Percentiles rank a stretch among this genome's conserved stretches.
Evolutionary conservation across 371 early-diverging fungal species (phyloP).

Genomic region (Lichtheimia corymbifera): DNA sequence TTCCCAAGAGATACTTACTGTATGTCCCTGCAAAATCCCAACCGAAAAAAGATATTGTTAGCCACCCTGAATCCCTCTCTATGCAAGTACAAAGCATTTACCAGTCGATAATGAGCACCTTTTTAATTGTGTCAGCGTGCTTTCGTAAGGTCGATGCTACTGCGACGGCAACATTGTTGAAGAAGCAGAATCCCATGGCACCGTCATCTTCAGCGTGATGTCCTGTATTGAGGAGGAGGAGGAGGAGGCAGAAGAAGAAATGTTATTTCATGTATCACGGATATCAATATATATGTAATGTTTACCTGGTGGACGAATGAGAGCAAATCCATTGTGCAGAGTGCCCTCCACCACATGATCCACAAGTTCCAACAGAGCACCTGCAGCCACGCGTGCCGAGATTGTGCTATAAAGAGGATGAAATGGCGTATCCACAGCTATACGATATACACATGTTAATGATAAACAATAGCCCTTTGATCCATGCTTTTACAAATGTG

Average conservation of each 20-base stretch:
- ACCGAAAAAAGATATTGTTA: background rate
- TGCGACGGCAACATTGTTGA: slow-evolving; percentile 71
- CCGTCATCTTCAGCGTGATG: slow-evolving; percentile 70
- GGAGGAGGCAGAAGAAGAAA: background rate
- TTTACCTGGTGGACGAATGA: slow-evolving; percentile 64
- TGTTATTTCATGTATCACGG: background rate
- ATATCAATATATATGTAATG: background rate
- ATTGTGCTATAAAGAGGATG: slow-evolving; percentile 53
- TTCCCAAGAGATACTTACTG: slow-evolving; percentile 51
- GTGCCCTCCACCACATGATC: slow-evolving; percentile 55
- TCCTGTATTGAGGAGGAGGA: slow-evolving; percentile 18
- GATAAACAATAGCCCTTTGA: background rate
- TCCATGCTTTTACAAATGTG: slow-evolving; percentile 15
- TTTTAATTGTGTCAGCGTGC: slow-evolving; percentile 49
- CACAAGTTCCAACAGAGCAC: slow-evolving; percentile 54
- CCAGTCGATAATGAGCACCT: slow-evolving; percentile 66
- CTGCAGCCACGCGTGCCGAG: slow-evolving; percentile 60
- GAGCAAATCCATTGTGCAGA: slow-evolving; percentile 65
- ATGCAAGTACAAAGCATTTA: slow-evolving; percentile 9
- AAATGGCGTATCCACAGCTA: slow-evolving; percentile 62
- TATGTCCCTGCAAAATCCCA: slow-evolving; percentile 52
- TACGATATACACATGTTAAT: background rate
- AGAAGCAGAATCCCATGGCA: slow-evolving; percentile 73
- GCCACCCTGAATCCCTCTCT: background rate
- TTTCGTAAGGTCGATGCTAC: slow-evolving; percentile 52